Percentiles rank a stretch among this genome's conserved stretches.
Evolutionary conservation across 306 rosid species (phyloP).

Genomic region (Sechiopsis laciniata): DNA sequence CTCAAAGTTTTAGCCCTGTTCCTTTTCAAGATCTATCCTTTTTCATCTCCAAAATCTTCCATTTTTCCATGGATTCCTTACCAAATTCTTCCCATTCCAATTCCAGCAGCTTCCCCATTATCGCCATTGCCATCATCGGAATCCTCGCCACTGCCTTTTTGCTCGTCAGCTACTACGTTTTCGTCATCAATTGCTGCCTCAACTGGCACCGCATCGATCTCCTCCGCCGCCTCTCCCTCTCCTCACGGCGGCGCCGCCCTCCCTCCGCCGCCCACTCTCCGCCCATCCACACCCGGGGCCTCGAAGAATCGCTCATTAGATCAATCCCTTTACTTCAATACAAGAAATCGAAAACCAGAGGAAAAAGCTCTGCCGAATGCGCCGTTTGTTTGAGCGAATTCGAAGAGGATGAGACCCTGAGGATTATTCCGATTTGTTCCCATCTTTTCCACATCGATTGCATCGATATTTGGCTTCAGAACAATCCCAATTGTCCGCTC

Average conservation of each 20-base stretch:
- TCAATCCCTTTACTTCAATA: conserved; percentile 65
- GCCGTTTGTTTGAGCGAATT: conserved; percentile 87
- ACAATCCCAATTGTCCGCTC: conserved; percentile 90
- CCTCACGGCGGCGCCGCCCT: conserved; percentile 36
- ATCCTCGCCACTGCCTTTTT: conserved; percentile 81
- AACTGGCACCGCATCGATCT: conserved; percentile 90
- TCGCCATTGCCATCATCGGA: conserved; percentile 85
- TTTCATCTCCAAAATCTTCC: conserved; percentile 19
- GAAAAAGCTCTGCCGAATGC: conserved; percentile 46
- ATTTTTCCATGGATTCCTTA: conserved; percentile 56
- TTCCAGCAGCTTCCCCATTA: conserved; percentile 71
- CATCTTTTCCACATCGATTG: conserved; percentile 89
- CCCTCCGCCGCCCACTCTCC: conserved; percentile 32
- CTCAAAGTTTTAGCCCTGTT: conserved; percentile 25
- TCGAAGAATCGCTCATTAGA: conserved; percentile 72
- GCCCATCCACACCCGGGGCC: conserved; percentile 43
- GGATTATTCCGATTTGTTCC: conserved; percentile 74
- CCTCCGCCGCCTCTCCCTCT: conserved; percentile 59
- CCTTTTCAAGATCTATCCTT: conserved; percentile 41
- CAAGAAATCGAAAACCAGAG: conserved; percentile 22
- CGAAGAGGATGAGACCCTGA: conserved; percentile 61
- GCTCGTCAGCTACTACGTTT: conserved; percentile 80
- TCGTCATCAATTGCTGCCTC: conserved; percentile 94
- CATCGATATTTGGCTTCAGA: conserved; percentile 89
- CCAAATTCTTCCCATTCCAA: conserved; percentile 38